Percentiles rank a stretch among this genome's conserved stretches.
These are phyloP conservation scores for Lolium perenne DNA, from an alignment of 176 grass and related monocot genomes.

Conservation along the genomic window DNA sequence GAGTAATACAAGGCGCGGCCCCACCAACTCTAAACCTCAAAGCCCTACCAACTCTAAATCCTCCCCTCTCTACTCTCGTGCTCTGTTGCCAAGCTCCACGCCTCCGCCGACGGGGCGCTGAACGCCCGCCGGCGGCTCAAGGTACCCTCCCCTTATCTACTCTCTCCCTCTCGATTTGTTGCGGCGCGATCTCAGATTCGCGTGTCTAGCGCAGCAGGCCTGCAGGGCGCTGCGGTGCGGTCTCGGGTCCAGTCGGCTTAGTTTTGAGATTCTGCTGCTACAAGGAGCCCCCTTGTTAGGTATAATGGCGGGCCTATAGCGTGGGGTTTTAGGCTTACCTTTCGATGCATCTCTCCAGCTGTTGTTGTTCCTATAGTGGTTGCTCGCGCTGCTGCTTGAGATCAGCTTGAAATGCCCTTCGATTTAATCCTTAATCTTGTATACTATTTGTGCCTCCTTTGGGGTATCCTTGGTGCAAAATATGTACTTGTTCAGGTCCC, in stretches of 20 bases:
- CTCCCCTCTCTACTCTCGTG: neutral
- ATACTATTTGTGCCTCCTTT: neutral
- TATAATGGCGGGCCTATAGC: neutral
- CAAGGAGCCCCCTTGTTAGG: too few species aligned
- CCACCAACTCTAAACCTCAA: too few species aligned
- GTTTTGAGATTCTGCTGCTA: too few species aligned
- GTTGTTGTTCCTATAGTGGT: neutral
- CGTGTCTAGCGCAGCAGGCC: neutral
- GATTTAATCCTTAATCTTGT: too few species aligned
- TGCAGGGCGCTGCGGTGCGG: neutral
- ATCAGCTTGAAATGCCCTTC: neutral
- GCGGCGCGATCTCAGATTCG: neutral
- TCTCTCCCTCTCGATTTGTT: neutral
- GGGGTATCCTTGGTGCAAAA: neutral
- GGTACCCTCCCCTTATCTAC: slow-evolving; percentile 17
- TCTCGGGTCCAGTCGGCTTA: neutral
- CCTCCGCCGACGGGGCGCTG: neutral
- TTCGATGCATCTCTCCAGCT: neutral
- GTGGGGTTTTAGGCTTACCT: neutral
- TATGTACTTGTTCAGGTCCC: neutral
- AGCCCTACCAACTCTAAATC: neutral
- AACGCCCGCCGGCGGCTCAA: neutral
- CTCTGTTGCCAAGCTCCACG: slow-evolving; percentile 32
- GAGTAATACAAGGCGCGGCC: too few species aligned
- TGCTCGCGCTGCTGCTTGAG: neutral